A percentile compares a stretch with the other conserved stretches of the same genome.
These are phyloP conservation scores for Fonsecaea nubica DNA, from an alignment of 2,329 filamentous ascomycete genomes.

Conservation along the genomic window DNA sequence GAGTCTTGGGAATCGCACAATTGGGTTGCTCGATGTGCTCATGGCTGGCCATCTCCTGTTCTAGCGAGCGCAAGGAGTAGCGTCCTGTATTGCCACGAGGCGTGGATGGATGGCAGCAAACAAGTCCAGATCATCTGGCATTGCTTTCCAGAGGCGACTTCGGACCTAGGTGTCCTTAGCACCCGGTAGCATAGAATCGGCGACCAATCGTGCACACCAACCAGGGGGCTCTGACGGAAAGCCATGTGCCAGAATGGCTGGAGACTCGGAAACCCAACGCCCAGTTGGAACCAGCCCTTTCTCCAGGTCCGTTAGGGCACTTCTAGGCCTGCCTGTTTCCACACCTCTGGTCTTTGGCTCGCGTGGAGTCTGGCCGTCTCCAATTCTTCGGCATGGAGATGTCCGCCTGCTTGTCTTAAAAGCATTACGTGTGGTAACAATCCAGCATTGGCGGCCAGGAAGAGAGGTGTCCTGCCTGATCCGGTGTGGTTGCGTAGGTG, in stretches of 20 bases:
- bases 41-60: constrained; percentile 5
- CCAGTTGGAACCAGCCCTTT: not conserved
- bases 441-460: constrained; percentile 64
- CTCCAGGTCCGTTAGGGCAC: constrained; percentile 16
- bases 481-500: constrained; percentile 65
- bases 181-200: constrained; percentile 7
- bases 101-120: not conserved
- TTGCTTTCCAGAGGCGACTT: constrained; percentile 2
- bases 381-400: constrained; percentile 65
- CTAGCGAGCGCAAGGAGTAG: not conserved
- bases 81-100: constrained; percentile 20
- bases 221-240: not conserved
- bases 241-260: constrained; percentile 27
- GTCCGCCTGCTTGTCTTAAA: constrained; percentile 63
- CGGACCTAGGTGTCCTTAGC: constrained; percentile 2
- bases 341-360: constrained; percentile 50
- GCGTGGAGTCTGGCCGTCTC: constrained; percentile 59
- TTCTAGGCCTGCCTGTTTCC: constrained; percentile 53
- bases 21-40: constrained; percentile 3
- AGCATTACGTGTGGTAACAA: constrained; percentile 61
- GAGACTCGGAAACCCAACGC: not conserved
- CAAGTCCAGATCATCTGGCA: constrained; percentile 11
- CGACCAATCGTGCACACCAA: not conserved
- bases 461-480: constrained; percentile 60
- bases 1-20: not conserved